Evolutionary conservation across 164 flowering plant species (phyloP).

Genomic region (Malania oleifera): DNA sequence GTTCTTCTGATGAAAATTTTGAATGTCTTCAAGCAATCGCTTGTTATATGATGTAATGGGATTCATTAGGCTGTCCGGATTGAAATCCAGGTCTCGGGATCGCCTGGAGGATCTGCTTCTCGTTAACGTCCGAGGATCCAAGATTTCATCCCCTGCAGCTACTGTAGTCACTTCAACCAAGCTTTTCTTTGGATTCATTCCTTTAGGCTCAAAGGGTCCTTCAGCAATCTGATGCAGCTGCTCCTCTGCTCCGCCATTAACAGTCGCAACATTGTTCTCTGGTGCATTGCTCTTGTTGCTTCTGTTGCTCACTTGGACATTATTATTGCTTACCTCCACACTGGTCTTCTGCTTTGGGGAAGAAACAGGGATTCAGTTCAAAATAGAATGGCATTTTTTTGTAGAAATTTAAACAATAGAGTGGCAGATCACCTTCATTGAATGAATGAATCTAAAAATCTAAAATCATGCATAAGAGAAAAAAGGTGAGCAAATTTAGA

Average conservation of each 20-base stretch:
- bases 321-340: conserved; percentile 15
- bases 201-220: conserved; percentile 17
- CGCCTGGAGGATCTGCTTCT: conserved; percentile 42
- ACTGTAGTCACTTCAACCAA: conserved; percentile 9
- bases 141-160: conserved; percentile 23
- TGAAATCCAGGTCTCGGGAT: conserved; percentile 34
- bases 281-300: not conserved
- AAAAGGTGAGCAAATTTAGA: too few species aligned
- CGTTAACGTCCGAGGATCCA: conserved; percentile 33
- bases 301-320: conserved; percentile 12
- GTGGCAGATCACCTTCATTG: too few species aligned
- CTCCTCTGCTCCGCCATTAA: conserved; percentile 9
- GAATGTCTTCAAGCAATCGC: conserved; percentile 70
- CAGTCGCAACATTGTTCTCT: conserved; percentile 9
- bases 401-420: too few species aligned
- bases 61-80: conserved; percentile 37
- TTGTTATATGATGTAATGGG: conserved; percentile 50
- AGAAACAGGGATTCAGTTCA: too few species aligned
- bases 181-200: conserved; percentile 7
- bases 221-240: conserved; percentile 16
- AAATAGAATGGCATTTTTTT: too few species aligned
- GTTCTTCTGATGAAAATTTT: conserved; percentile 75
- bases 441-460: too few species aligned
- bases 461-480: too few species aligned
- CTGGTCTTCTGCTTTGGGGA: conserved; percentile 30